These are phyloP conservation scores for Tolypocladium cylindrosporum DNA, from an alignment of 2,329 filamentous ascomycete genomes.

Conservation along the genomic window DNA sequence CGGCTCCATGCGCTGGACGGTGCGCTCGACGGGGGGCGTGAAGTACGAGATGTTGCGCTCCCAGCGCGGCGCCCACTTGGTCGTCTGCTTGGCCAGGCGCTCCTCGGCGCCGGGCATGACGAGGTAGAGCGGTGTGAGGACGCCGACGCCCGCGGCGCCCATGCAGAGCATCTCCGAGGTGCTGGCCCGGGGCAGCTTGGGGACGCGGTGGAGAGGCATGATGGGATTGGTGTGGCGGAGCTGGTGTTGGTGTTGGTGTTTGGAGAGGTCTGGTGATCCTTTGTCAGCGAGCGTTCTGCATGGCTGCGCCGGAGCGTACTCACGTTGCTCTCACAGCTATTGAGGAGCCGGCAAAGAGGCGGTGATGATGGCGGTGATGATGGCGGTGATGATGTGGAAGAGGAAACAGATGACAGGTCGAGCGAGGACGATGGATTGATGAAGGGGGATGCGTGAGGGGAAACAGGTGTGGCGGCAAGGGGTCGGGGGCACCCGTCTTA, in stretches of 20 bases:
- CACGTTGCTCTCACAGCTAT: background rate
- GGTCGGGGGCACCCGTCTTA: background rate
- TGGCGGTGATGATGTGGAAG: background rate
- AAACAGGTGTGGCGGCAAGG: background rate
- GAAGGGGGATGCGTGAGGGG: background rate
- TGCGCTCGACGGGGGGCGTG: slow-evolving; percentile 33
- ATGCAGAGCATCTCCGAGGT: slow-evolving; percentile 41
- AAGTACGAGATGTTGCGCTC: slow-evolving; percentile 47
- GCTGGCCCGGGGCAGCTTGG: slow-evolving; percentile 38
- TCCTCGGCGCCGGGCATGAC: slow-evolving; percentile 47
- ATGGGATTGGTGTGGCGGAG: slow-evolving; percentile 10
- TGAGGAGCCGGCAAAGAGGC: too few species aligned
- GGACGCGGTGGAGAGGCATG: slow-evolving; percentile 33
- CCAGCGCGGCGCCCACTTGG: slow-evolving; percentile 50
- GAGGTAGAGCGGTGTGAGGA: slow-evolving; percentile 47
- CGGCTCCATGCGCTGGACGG: slow-evolving; percentile 39
- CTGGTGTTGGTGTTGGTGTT: background rate
- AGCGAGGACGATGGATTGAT: background rate
- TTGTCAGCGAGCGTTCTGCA: background rate
- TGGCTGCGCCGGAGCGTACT: background rate
- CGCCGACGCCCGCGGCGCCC: slow-evolving; percentile 41
- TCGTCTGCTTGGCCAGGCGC: slow-evolving; percentile 41
- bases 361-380: background rate
- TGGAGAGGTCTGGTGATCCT: background rate
- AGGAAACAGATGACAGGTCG: background rate